Evolutionary conservation across 495 filamentous ascomycete genomes (phyloP).

Genomic region (Cercophora sp.): DNA sequence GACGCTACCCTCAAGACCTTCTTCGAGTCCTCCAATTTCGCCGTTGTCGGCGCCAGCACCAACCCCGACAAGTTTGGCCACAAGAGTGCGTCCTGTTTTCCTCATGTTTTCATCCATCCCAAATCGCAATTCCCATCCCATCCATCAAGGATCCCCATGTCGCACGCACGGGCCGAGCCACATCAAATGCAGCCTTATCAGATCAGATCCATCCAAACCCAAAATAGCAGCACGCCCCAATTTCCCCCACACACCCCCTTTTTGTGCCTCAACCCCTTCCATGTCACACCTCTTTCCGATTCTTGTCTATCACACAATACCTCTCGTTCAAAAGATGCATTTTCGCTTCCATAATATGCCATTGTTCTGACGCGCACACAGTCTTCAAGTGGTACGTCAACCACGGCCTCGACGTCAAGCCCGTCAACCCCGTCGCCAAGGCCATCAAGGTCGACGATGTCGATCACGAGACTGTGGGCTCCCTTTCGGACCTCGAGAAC

Average conservation of each 20-base stretch:
- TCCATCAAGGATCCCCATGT: no score
- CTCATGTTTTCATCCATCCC: no score
- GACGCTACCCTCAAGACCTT: constrained; percentile 68
- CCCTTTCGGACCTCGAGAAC: constrained; percentile 56
- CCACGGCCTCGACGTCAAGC: constrained; percentile 70
- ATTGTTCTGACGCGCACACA: constrained; percentile 35
- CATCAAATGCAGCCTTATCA: no score
- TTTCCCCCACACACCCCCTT: background rate
- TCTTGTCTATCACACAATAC: no score
- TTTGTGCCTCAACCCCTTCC: background rate
- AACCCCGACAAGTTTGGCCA: constrained; percentile 86
- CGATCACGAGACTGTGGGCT: constrained; percentile 60
- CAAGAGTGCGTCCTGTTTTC: constrained; percentile 54
- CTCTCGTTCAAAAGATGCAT: no score
- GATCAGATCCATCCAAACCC: no score
- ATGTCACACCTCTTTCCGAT: no score
- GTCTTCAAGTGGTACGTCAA: constrained; percentile 86
- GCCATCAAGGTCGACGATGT: constrained; percentile 50
- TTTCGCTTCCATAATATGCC: no score
- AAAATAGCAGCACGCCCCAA: no score
- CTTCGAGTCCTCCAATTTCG: constrained; percentile 78
- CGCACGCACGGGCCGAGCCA: no score
- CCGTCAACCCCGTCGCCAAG: constrained; percentile 71
- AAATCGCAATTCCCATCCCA: no score
- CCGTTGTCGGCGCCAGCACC: constrained; percentile 85